Conservation (phyloP, 345 rosid genomes). For the Eucalyptus paniculata region DNA sequence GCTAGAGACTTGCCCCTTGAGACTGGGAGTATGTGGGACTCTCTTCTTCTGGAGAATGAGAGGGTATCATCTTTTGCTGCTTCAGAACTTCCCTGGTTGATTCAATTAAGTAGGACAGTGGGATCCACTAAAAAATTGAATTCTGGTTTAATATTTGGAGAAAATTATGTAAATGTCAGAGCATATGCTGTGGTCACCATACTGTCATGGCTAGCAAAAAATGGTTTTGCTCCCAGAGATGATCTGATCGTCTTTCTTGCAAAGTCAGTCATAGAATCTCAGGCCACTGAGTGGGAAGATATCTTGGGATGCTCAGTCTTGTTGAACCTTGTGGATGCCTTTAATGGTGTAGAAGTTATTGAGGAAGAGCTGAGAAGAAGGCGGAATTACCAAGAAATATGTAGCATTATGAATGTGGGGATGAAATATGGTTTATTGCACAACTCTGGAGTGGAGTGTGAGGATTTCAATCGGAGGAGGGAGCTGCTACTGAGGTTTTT, state of each 20-base stretch:
- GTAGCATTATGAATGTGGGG: slow-evolving; percentile 90
- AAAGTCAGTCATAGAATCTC: slow-evolving; percentile 74
- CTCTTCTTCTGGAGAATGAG: slow-evolving; percentile 54
- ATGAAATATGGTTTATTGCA: slow-evolving; percentile 79
- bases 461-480: slow-evolving; percentile 58
- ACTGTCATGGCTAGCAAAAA: slow-evolving; percentile 79
- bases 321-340: slow-evolving; percentile 82
- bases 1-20: slow-evolving; percentile 52
- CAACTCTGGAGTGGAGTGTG: slow-evolving; percentile 72
- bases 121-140: slow-evolving; percentile 26
- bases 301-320: slow-evolving; percentile 74
- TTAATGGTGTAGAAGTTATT: slow-evolving; percentile 80
- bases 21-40: slow-evolving; percentile 40
- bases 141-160: slow-evolving; percentile 43
- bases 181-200: slow-evolving; percentile 50
- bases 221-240: slow-evolving; percentile 85
- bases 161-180: slow-evolving; percentile 48
- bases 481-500: slow-evolving; percentile 57
- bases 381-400: slow-evolving; percentile 65
- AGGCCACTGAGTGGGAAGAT: slow-evolving; percentile 82
- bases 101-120: slow-evolving; percentile 46
- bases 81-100: slow-evolving; percentile 84
- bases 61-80: slow-evolving; percentile 67
- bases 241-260: slow-evolving; percentile 64
- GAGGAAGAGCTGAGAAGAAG: slow-evolving; percentile 83